phyloP scores from a whole-genome alignment of 1,284 basidiomycete species.

The Amylostereum areolatum region DNA sequence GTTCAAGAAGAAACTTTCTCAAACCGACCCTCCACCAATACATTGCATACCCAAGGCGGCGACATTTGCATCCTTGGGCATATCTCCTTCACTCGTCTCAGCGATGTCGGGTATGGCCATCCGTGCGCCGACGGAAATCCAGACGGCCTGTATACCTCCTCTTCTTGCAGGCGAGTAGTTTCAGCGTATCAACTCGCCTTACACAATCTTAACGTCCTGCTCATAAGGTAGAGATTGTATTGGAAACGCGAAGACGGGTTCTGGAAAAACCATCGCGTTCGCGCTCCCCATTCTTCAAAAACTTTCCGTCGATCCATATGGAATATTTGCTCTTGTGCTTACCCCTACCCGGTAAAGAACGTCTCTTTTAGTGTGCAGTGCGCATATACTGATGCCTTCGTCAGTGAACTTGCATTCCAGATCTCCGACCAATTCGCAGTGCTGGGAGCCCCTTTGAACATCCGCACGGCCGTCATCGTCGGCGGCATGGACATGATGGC shows the following conservation, averaged over 20 bases:
- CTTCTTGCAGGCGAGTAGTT: constrained; percentile 68
- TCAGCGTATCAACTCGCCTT: neutral
- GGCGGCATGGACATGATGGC: constrained; percentile 99
- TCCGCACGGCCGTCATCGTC: constrained; percentile 85
- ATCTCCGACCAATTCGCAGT: constrained; percentile 95
- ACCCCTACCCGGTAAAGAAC: constrained; percentile 82
- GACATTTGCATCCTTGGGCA: constrained; percentile 70
- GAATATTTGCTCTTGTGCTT: constrained; percentile 88
- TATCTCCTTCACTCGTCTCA: constrained; percentile 64
- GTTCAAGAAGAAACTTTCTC: constrained; percentile 13
- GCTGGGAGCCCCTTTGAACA: constrained; percentile 75
- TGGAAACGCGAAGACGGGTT: constrained; percentile 97
- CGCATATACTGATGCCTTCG: neutral
- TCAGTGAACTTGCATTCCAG: constrained; percentile 93
- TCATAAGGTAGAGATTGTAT: constrained; percentile 83
- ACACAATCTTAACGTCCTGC: constrained; percentile 6
- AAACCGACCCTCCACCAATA: neutral
- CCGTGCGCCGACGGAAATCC: constrained; percentile 81
- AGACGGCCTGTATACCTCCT: constrained; percentile 85
- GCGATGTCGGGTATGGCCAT: constrained; percentile 85
- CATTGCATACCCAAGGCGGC: constrained; percentile 10
- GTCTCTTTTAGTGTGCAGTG: neutral
- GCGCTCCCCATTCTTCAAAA: constrained; percentile 93
- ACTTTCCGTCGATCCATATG: constrained; percentile 85
- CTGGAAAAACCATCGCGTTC: constrained; percentile 97